Evolutionary conservation across 208 protist species (phyloP), one percentile per base, ranked within the genome.

Genomic region (Acanthamoeba lenticulata): DNA sequence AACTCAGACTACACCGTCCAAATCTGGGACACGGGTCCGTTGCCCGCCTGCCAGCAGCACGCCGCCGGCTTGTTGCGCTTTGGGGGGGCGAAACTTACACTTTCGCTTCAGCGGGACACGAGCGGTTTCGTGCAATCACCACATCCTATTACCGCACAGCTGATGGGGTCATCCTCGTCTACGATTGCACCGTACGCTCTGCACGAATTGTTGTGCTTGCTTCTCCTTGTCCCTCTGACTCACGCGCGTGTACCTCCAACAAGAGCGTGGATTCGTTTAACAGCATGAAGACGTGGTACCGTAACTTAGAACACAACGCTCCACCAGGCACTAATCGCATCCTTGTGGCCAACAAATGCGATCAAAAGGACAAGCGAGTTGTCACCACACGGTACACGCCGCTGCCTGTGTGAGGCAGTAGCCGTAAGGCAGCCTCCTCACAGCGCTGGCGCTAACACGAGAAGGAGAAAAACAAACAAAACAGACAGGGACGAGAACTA

Each of bases 11-110:
- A 67, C 44, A 27, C 42, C 2, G 55, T 93, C 27, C 89, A 93
- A 81, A 93, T 93, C 24, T 93, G 89, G 89, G 89, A 93, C 65
- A 93, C 89, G 0, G 89, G 89, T 93, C 5, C 45, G 9, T 21
- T 38, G 29, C 11, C 65, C 5, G 11, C 65, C 65, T 40, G 5
- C n/a, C 19, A 74, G 34, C 34, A 19, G 19, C 5, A 74, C 65
- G 45, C 45, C 6, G 55, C 21, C 1, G 55, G 0, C 29, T 0
- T 83, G 1, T 2, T 55, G 38, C 32, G 67, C 7, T 79, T 79
- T 44, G 38, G 38, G 7, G 29, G 15, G 24, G 42, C 77, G 6
- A 49, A 7, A 32, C 13, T 62, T 89, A 52, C 40, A 57, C 4
- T 83, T 29, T 83, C 42, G 3, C 21, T 47, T 34, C 45, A 90